phyloP scores from a whole-genome alignment of 306 rosid genomes.

The Amphicarpaea edgeworthii region DNA sequence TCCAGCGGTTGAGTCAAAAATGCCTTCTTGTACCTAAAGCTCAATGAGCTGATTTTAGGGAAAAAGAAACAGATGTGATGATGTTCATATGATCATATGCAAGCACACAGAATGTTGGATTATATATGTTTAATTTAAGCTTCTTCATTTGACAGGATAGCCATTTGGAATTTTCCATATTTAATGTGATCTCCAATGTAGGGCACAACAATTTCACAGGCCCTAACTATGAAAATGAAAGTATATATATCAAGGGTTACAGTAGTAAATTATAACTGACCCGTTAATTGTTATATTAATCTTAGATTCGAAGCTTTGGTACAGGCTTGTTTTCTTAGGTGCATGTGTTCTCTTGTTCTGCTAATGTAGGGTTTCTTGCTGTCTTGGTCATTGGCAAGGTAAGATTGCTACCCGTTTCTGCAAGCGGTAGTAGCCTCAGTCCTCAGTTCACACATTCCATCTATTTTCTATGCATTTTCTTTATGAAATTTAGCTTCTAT shows the following conservation, averaged over 20 bases:
- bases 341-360: background rate
- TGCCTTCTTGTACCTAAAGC: background rate
- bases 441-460: background rate
- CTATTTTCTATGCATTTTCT: background rate
- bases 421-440: background rate
- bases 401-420: background rate
- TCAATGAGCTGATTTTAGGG: background rate
- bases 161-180: background rate
- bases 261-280: background rate
- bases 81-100: constrained; percentile 15
- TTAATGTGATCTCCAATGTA: background rate
- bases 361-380: constrained; percentile 36
- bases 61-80: constrained; percentile 14
- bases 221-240: constrained; percentile 7
- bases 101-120: constrained; percentile 18
- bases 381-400: constrained; percentile 2
- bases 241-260: background rate
- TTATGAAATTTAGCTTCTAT: background rate
- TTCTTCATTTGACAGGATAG: constrained; percentile 18
- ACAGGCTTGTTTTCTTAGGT: background rate
- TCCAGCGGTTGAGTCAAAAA: background rate
- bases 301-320: background rate
- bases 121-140: constrained; percentile 3
- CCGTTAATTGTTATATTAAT: background rate
- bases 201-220: background rate